Conservation (phyloP, 2,329 filamentous ascomycete species). For the Pestalotiopsis sp. region DNA sequence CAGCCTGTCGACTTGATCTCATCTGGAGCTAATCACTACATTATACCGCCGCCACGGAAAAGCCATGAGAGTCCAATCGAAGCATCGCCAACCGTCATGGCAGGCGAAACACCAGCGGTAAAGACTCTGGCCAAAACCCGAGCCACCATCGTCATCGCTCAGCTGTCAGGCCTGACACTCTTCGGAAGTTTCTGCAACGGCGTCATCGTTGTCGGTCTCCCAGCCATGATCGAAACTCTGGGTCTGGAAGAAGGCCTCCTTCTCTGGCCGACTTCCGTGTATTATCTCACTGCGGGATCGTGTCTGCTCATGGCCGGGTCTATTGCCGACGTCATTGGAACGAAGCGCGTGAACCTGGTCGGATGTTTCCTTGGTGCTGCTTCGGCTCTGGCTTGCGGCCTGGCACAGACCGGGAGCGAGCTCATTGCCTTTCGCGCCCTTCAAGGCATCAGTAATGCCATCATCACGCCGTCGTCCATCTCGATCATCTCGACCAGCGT, state of each 20-base stretch:
- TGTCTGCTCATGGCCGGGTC: background rate
- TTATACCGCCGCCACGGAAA: background rate
- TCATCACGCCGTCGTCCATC: background rate
- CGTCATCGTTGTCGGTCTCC: conserved; percentile 2
- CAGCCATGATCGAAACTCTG: background rate
- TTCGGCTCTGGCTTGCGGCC: background rate
- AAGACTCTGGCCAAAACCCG: background rate
- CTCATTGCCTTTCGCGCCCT: conserved; percentile 9
- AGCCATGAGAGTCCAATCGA: background rate
- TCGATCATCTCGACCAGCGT: conserved; percentile 7
- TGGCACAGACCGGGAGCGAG: conserved; percentile 1
- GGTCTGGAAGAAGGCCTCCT: background rate
- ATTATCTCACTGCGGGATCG: background rate
- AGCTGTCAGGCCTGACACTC: background rate
- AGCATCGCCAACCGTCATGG: background rate
- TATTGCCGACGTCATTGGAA: conserved; percentile 3
- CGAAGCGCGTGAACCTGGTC: background rate
- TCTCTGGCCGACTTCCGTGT: conserved; percentile 7
- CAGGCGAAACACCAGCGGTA: background rate
- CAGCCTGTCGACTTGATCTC: background rate
- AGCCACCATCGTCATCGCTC: background rate
- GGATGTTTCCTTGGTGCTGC: background rate
- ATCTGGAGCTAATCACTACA: background rate
- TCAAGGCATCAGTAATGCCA: background rate
- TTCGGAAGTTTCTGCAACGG: background rate